These are phyloP conservation scores for Mortierella sp. DNA, from an alignment of 371 early-diverging fungal species.

Conservation along the genomic window DNA sequence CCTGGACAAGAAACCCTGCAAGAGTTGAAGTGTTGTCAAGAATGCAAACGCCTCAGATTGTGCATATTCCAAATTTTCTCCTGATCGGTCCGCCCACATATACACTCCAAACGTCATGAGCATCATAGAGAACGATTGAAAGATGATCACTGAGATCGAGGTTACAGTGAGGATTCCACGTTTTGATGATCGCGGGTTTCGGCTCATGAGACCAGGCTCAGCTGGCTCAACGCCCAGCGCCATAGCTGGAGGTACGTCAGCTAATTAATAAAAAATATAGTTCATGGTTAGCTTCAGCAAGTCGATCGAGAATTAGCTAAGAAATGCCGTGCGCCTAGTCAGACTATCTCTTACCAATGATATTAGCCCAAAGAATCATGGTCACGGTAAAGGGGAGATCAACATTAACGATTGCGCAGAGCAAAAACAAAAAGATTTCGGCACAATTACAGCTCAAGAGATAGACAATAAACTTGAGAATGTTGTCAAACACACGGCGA, in stretches of 20 bases:
- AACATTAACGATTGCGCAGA: conserved; percentile 63
- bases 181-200: conserved; percentile 69
- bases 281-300: not conserved
- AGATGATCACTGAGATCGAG: conserved; percentile 70
- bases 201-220: conserved; percentile 79
- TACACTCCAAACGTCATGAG: conserved; percentile 70
- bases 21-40: conserved; percentile 83
- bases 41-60: conserved; percentile 78
- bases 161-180: conserved; percentile 73
- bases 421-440: conserved; percentile 77
- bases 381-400: conserved; percentile 70
- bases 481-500: conserved; percentile 92
- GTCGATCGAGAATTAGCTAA: not conserved
- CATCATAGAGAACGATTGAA: conserved; percentile 78
- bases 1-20: conserved; percentile 84
- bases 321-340: conserved; percentile 24
- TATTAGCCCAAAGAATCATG: conserved; percentile 92
- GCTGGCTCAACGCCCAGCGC: conserved; percentile 79
- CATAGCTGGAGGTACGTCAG: conserved; percentile 78
- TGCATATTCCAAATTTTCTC: conserved; percentile 46
- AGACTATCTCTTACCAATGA: conserved; percentile 71
- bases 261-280: conserved; percentile 18
- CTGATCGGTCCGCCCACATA: conserved; percentile 42
- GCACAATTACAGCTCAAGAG: conserved; percentile 91
- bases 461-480: conserved; percentile 93